Evolutionary conservation across 345 rosid species (phyloP), one percentile per base, ranked within the genome.

Genomic region (Boechera divaricarpa): DNA sequence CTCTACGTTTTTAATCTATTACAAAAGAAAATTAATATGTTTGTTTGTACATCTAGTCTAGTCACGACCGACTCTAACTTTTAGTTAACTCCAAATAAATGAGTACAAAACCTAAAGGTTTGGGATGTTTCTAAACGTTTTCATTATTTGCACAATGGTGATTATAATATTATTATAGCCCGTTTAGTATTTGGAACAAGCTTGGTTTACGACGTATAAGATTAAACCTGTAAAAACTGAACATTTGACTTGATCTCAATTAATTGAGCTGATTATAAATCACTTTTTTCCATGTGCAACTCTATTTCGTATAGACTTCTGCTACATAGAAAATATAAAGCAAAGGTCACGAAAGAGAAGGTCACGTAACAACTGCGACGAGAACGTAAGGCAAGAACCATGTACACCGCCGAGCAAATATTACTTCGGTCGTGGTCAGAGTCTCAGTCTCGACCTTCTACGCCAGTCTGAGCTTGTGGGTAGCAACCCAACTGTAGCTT

Each of bases 391-490:
- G 51, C 51, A 47, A n/a, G 5, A 8, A 15, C 3, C 3, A n/a
- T 47, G 51, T 47, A 7, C 0, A 47, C 3, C 21, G n/a, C 47
- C 11, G 9, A 21, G 69, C 4, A 63, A 44, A 45, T 16, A 16
- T 16, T 16, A 16, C 16, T 16, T 16, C 16, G 28, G 69, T 48
- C 69, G 26, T 45, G 69, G 69, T 8, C 67, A 21, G 48, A 39
- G 15, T 6, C 28, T 51, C 55, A 9, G 55, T 21, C 54, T 18
- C 28, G 28, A 18, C 26, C 5, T 16, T 16, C 12, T 51, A 51
- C 5, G 2, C 11, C 55, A 21, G 29, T 0, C 29, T 51, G 55
- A 51, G 12, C 55, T 51, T 51, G 55, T 7, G 55, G 29, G 12
- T 51, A 51, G 28, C 55, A 21, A 21, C 29, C 55, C 12, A 51